Percentiles rank a stretch among this genome's conserved stretches.
phyloP scores from a whole-genome alignment of 495 filamentous ascomycete genomes.

The Penicillium nucicola region DNA sequence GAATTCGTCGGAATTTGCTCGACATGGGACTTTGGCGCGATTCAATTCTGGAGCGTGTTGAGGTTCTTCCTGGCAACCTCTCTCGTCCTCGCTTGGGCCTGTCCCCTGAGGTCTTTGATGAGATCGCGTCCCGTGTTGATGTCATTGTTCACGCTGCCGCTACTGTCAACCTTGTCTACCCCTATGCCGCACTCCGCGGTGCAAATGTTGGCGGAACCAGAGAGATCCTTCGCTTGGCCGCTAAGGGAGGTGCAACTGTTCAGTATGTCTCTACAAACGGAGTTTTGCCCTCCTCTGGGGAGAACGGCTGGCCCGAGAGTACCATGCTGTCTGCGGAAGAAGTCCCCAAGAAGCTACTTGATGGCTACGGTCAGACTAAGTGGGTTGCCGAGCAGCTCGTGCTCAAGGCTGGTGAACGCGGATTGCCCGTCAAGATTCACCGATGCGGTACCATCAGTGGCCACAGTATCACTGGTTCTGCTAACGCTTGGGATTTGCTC shows the following conservation, averaged over 20 bases:
- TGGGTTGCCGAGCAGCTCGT: slow-evolving; percentile 67
- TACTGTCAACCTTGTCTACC: slow-evolving; percentile 66
- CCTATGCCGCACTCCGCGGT: slow-evolving; percentile 58
- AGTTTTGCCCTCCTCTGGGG: slow-evolving; percentile 55
- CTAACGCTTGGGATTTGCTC: slow-evolving; percentile 66
- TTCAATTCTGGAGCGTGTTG: slow-evolving; percentile 65
- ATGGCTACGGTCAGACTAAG: slow-evolving; percentile 65
- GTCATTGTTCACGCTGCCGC: slow-evolving; percentile 65
- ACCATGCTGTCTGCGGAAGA: slow-evolving; percentile 55
- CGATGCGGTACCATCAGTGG: slow-evolving; percentile 64
- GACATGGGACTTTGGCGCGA: slow-evolving; percentile 65
- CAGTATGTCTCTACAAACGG: slow-evolving; percentile 70
- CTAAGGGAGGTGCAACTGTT: slow-evolving; percentile 58
- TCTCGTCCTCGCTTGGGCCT: slow-evolving; percentile 57
- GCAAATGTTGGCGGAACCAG: slow-evolving; percentile 60
- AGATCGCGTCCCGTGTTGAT: slow-evolving; percentile 53
- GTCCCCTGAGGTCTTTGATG: slow-evolving; percentile 51
- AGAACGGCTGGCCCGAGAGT: slow-evolving; percentile 57
- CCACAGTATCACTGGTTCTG: slow-evolving; percentile 59
- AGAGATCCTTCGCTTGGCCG: slow-evolving; percentile 62
- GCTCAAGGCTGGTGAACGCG: slow-evolving; percentile 57
- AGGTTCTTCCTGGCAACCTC: slow-evolving; percentile 63
- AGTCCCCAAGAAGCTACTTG: slow-evolving; percentile 56
- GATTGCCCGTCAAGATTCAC: slow-evolving; percentile 59
- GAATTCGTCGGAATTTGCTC: slow-evolving; percentile 59